Base-by-base conservation (phyloP, 257 asterid species). In the Mentha longifolia region DNA sequence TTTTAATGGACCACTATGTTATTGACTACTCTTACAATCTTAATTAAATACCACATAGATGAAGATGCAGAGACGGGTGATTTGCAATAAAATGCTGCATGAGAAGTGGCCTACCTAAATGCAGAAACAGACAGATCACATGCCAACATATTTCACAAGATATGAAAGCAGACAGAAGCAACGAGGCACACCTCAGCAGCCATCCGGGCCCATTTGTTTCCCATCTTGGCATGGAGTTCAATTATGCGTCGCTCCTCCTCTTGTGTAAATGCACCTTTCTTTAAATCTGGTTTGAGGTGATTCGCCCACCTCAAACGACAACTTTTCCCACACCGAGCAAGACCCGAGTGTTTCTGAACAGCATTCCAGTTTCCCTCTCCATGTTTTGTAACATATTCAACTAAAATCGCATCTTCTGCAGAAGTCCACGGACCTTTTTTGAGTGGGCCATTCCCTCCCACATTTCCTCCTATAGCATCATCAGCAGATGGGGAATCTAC, bases 331-430 rank as follows among this genome's bases (percentile, higher is more conserved):
- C 92, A 85, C 12, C 92, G 86, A 33, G 90, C 85, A 56, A 87
- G 92, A 33, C 85, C 87, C 3, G 87, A 75, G 79, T 81, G 76
- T 72, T 64, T 87, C 71, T 85, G 90, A 43, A 87, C 85, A 6
- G 88, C 86, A 76, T 83, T 87, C 92, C 90, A 87, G 63, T 85
- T 87, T 20, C 92, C 92, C 52, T 82, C 92, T 14, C 92, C 92
- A 17, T 87, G 76, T 74, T 70, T 79, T 50, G 61, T 76, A 30
- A 87, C 92, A 76, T 87, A 85, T 25, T 77, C 87, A 45, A 76
- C 69, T 70, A 87, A 83, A 75, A 87, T 81, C 15, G 81, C 83
- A 61, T 87, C 92, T 75, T 87, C 92, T 6, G 76, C 80, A 57
- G 85, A 35, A 30, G 92, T 82, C 92, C 92, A 87, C 5, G 88